Base-by-base conservation (phyloP, 306 rosid species). In the Mimosa bimucronata region DNA sequence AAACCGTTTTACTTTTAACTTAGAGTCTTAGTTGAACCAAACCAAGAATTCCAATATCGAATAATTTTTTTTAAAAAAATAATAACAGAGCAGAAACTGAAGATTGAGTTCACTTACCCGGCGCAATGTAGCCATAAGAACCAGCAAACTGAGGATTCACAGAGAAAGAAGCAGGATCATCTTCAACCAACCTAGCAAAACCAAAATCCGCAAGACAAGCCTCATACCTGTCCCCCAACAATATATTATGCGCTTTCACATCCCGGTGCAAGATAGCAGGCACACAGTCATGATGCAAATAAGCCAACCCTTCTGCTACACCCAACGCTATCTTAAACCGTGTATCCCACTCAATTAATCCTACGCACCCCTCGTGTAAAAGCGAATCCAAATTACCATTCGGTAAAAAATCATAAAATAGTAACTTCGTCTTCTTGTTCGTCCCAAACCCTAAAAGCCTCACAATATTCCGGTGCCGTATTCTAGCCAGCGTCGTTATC, bases 241-340 rank as follows among this genome's bases (percentile, higher is more conserved):
- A 66, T 11, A 90, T 88, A 45, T 88, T 90, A 1, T 87, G 89
- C 14, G 83, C 87, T 85, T 90, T 90, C 34, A 88, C 94, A 40
- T 90, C 94, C n/a, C 94, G 91, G 90, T 90, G 94, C 77, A 90
- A 69, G 65, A 90, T 90, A 30, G 94, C 86, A 21, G 92, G 88
- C 46, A 76, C 86, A 42, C 91, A 90, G 65, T 90, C 91, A 73
- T 90, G 90, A 73, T 90, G 94, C 71, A 90, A 64, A 23, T 90
- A 90, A 19, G 94, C 89, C 69, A 90, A 67, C 11, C 92, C 92
- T 75, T 90, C 94, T 1, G 91, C 92, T 23, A 90, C 91, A 19
- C 90, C 91, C 46, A 82, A 16, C 16, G 92, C 94, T 87, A 90
- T 90, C 87, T 77, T 88, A 70, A 88, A 83, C 87, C 94, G 84